These are phyloP conservation scores for Setaria viridis DNA, from an alignment of 202 grass and related monocot genomes.

Conservation along the genomic window DNA sequence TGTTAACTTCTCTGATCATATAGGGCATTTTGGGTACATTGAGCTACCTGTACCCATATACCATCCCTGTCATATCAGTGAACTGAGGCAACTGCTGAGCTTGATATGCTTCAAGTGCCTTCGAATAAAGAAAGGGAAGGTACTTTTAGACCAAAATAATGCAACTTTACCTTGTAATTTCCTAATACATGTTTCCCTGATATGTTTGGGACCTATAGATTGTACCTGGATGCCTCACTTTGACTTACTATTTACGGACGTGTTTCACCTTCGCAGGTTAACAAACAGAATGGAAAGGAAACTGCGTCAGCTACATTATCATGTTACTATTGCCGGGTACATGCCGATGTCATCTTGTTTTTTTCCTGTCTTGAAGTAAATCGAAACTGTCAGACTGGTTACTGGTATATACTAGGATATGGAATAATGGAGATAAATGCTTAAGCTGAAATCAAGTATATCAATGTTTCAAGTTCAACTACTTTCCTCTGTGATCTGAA, in stretches of 20 bases:
- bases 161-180: slow-evolving; percentile 16
- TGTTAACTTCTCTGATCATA: slow-evolving; percentile 37
- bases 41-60: slow-evolving; percentile 91
- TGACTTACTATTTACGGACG: slow-evolving; percentile 26
- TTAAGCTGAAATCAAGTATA: neutral
- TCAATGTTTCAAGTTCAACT: slow-evolving; percentile 1
- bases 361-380: slow-evolving; percentile 28
- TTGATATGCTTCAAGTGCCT: slow-evolving; percentile 85
- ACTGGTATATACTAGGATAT: slow-evolving; percentile 8
- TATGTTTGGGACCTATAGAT: slow-evolving; percentile 17
- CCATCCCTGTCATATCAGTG: slow-evolving; percentile 85
- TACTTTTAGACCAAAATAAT: slow-evolving; percentile 35
- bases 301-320: slow-evolving; percentile 48
- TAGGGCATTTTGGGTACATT: slow-evolving; percentile 96
- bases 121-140: slow-evolving; percentile 90
- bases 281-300: slow-evolving; percentile 57
- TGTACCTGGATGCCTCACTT: slow-evolving; percentile 31
- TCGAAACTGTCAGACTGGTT: slow-evolving; percentile 4
- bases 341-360: neutral
- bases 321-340: slow-evolving; percentile 82
- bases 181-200: slow-evolving; percentile 4
- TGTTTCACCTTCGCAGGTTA: slow-evolving; percentile 54
- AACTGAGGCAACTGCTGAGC: slow-evolving; percentile 74
- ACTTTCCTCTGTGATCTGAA: slow-evolving; percentile 16
- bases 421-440: neutral